These are phyloP conservation scores for Lecanicillium sp. DNA, from an alignment of 2,329 filamentous ascomycete genomes.

Conservation along the genomic window DNA sequence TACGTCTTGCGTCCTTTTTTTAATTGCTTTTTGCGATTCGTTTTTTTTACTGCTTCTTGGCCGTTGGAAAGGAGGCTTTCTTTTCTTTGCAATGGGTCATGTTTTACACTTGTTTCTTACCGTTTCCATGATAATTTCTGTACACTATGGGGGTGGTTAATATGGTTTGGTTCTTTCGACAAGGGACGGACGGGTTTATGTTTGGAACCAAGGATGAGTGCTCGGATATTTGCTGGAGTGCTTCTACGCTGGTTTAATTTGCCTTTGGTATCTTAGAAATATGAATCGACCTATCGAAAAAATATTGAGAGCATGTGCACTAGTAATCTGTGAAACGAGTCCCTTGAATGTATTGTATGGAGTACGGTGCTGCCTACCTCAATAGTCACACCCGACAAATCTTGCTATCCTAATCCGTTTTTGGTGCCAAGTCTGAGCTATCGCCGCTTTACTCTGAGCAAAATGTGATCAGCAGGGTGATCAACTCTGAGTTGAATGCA, in stretches of 20 bases:
- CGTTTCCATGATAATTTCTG: conserved; percentile 9
- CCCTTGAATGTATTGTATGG: too few species aligned
- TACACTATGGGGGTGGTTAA: conserved; percentile 12
- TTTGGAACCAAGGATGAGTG: conserved; percentile 10
- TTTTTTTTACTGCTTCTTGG: conserved; percentile 2
- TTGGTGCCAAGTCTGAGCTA: conserved; percentile 3
- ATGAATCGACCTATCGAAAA: conserved; percentile 14
- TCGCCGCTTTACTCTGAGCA: conserved; percentile 5
- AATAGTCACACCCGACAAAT: conserved; percentile 7
- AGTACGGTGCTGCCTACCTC: too few species aligned
- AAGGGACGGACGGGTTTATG: conserved; percentile 13
- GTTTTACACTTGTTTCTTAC: not conserved
- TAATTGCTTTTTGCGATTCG: not conserved
- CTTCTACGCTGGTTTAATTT: not conserved
- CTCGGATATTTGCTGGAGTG: conserved; percentile 1
- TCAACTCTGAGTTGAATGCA: too few species aligned
- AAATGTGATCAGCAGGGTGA: too few species aligned
- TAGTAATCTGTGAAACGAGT: too few species aligned
- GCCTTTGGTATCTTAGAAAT: conserved; percentile 13
- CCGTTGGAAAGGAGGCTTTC: not conserved
- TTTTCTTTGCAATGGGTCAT: not conserved
- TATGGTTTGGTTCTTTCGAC: conserved; percentile 10
- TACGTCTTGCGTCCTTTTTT: conserved; percentile 1
- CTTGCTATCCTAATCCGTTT: conserved; percentile 5
- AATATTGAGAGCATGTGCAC: not conserved